Conservation (phyloP, 164 flowering plant species). For the Vitis labrusca region DNA sequence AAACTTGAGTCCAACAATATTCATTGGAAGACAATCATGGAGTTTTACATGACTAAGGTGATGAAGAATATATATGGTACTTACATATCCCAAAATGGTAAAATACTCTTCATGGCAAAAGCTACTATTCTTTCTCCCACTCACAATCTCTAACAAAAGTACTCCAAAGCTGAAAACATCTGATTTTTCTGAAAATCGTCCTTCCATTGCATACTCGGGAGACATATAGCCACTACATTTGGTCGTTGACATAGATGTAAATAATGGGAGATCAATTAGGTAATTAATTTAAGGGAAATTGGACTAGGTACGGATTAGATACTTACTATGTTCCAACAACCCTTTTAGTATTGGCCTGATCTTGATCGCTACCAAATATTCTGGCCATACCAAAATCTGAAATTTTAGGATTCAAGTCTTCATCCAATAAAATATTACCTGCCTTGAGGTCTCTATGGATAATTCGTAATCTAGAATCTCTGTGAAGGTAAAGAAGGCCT, state of each 20-base stretch:
- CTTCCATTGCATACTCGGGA: constrained; percentile 27
- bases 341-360: constrained; percentile 33
- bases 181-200: too few species aligned
- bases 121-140: constrained; percentile 24
- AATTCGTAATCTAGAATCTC: constrained; percentile 30
- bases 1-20: background rate
- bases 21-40: too few species aligned
- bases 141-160: constrained; percentile 22
- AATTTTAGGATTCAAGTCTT: constrained; percentile 34
- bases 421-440: constrained; percentile 2
- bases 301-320: background rate
- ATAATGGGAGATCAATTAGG: background rate
- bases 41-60: too few species aligned
- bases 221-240: constrained; percentile 31
- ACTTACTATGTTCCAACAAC: constrained; percentile 50
- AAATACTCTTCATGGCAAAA: constrained; percentile 12
- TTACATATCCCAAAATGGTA: constrained; percentile 25
- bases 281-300: too few species aligned
- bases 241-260: background rate
- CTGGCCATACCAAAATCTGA: constrained; percentile 46
- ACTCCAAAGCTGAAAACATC: constrained; percentile 15
- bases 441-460: constrained; percentile 15
- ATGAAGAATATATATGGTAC: background rate
- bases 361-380: constrained; percentile 34
- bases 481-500: constrained; percentile 39